Conservation (phyloP, 768 basidiomycete genomes). For the Boletellus ananas region DNA sequence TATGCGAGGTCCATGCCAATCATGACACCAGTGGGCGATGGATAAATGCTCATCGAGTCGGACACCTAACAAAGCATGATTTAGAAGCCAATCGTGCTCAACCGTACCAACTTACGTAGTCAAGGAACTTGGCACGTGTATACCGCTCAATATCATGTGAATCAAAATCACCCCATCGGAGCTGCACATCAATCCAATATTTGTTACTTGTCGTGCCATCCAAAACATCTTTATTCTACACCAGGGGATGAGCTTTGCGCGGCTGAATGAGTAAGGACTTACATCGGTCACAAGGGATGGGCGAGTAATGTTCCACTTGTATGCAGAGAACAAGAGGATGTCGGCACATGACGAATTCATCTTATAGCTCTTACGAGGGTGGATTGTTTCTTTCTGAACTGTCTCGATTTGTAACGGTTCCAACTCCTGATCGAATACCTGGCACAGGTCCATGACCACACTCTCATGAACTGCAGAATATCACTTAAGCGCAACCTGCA, state of each 20-base stretch:
- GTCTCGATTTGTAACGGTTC: slow-evolving; percentile 99
- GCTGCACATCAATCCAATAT: slow-evolving; percentile 96
- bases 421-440: slow-evolving; percentile 98
- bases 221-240: slow-evolving; percentile 84
- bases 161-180: slow-evolving; percentile 98
- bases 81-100: not conserved
- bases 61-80: slow-evolving; percentile 53
- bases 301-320: slow-evolving; percentile 98
- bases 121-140: slow-evolving; percentile 97
- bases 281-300: slow-evolving; percentile 95
- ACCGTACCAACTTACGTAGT: slow-evolving; percentile 61
- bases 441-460: slow-evolving; percentile 94
- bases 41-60: slow-evolving; percentile 98
- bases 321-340: slow-evolving; percentile 93
- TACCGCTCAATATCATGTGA: slow-evolving; percentile 99
- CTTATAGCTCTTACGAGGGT: slow-evolving; percentile 99
- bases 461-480: slow-evolving; percentile 70
- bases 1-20: slow-evolving; percentile 99
- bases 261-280: slow-evolving; percentile 20
- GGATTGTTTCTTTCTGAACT: slow-evolving; percentile 99
- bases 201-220: slow-evolving; percentile 99
- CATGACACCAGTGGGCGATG: slow-evolving; percentile 97
- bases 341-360: slow-evolving; percentile 99
- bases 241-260: slow-evolving; percentile 8
- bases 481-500: slow-evolving; percentile 5